A percentile compares a stretch with the other conserved stretches of the same genome.
Evolutionary conservation across 805 yeast species (phyloP).

Genomic region (Wickerhamomyces bovis): DNA sequence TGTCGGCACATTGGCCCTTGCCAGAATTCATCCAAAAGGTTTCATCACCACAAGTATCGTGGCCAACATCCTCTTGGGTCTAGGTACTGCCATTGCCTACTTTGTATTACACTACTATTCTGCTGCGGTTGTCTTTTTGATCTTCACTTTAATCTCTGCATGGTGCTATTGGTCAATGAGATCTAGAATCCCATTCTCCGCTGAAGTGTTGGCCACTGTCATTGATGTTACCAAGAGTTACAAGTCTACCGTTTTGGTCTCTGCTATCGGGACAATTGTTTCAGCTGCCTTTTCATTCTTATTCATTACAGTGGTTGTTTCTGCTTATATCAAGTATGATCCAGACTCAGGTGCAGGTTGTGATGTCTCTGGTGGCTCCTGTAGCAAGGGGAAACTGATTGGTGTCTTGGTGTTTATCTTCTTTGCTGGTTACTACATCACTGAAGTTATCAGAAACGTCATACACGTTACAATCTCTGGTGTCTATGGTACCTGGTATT

Average conservation of each 20-base stretch:
- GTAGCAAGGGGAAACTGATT: constrained; percentile 55
- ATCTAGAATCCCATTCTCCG: constrained; percentile 65
- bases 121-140: constrained; percentile 70
- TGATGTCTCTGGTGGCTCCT: constrained; percentile 39
- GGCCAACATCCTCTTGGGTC: constrained; percentile 57
- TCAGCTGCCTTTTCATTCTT: constrained; percentile 60
- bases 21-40: constrained; percentile 56
- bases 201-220: constrained; percentile 61
- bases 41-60: constrained; percentile 69
- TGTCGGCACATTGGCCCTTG: constrained; percentile 46
- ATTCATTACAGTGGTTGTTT: constrained; percentile 62
- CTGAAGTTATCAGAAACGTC: constrained; percentile 76
- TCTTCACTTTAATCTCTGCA: constrained; percentile 59
- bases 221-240: constrained; percentile 69
- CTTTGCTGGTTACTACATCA: constrained; percentile 76
- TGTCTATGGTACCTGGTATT: constrained; percentile 89
- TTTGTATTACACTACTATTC: constrained; percentile 65
- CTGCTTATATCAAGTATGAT: constrained; percentile 73
- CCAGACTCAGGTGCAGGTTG: constrained; percentile 55
- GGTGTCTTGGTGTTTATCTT: constrained; percentile 69
- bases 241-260: constrained; percentile 62
- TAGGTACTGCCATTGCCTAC: constrained; percentile 74
- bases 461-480: constrained; percentile 81
- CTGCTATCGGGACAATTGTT: constrained; percentile 53
- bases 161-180: constrained; percentile 72